Evolutionary conservation across 306 rosid species (phyloP).

Genomic region (Trifolium fragiferum): DNA sequence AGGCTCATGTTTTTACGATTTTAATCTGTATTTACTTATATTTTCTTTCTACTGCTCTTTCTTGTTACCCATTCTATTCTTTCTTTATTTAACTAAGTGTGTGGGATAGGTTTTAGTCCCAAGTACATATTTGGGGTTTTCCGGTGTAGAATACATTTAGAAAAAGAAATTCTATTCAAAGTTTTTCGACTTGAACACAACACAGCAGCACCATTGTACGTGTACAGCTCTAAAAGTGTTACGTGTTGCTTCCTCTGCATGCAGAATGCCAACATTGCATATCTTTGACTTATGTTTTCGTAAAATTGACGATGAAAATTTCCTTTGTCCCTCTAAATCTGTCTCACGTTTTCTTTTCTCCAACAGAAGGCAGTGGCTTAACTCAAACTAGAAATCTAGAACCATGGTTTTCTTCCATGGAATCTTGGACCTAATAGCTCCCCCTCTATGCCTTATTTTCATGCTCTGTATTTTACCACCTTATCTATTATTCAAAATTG

Average conservation of each 20-base stretch:
- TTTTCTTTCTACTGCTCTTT: too few species aligned
- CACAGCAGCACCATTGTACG: not conserved
- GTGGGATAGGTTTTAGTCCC: too few species aligned
- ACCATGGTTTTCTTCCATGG: conserved; percentile 47
- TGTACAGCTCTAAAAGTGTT: not conserved
- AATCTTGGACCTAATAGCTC: conserved; percentile 44
- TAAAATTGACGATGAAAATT: not conserved
- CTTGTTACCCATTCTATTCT: too few species aligned
- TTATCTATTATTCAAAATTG: conserved; percentile 45
- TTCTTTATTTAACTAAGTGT: too few species aligned
- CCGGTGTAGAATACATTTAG: too few species aligned
- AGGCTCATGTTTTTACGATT: too few species aligned
- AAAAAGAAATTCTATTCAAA: too few species aligned
- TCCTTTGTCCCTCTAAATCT: not conserved
- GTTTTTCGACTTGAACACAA: too few species aligned
- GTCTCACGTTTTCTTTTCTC: not conserved
- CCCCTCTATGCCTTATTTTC: conserved; percentile 33
- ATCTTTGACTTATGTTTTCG: not conserved
- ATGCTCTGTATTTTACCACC: conserved; percentile 43
- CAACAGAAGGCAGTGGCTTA: not conserved
- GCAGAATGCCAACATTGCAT: conserved; percentile 33
- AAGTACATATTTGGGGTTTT: too few species aligned
- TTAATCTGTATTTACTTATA: too few species aligned
- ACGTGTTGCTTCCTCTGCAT: conserved; percentile 40
- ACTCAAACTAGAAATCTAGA: not conserved